Percentiles rank a stretch among this genome's conserved stretches.
phyloP scores from a whole-genome alignment of 1,284 basidiomycete genomes.

The Ganoderma boninense region DNA sequence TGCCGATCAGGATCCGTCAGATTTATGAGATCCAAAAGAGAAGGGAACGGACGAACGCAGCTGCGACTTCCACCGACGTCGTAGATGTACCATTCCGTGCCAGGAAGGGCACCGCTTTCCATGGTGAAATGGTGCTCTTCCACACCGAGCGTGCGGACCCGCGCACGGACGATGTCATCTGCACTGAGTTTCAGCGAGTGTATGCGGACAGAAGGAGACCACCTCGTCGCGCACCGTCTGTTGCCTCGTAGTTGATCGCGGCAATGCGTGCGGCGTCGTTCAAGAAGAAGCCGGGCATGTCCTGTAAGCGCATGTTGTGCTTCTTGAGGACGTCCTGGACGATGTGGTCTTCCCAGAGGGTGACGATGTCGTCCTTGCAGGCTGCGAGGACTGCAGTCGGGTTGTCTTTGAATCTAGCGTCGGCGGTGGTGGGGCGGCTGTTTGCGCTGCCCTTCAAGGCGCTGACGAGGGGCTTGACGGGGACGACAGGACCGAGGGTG shows the following conservation, averaged over 20 bases:
- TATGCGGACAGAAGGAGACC: neutral
- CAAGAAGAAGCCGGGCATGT: slow-evolving; percentile 68
- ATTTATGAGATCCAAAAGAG: slow-evolving; percentile 7
- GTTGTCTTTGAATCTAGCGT: slow-evolving; percentile 32
- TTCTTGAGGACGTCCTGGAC: slow-evolving; percentile 57
- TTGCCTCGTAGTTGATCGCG: slow-evolving; percentile 56
- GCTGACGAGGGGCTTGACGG: slow-evolving; percentile 23
- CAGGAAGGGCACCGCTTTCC: slow-evolving; percentile 50
- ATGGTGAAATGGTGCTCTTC: slow-evolving; percentile 71
- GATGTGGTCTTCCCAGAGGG: slow-evolving; percentile 63
- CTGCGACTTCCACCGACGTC: slow-evolving; percentile 72
- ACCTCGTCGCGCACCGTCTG: slow-evolving; percentile 47
- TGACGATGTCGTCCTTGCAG: slow-evolving; percentile 52
- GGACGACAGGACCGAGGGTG: slow-evolving; percentile 16
- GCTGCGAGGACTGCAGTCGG: slow-evolving; percentile 40
- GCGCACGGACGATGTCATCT: slow-evolving; percentile 70
- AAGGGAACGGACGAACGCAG: slow-evolving; percentile 43
- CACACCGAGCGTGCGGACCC: slow-evolving; percentile 67
- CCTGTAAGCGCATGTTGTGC: slow-evolving; percentile 56
- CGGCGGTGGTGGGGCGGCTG: slow-evolving; percentile 31
- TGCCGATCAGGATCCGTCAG: slow-evolving; percentile 1
- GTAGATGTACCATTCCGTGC: slow-evolving; percentile 70
- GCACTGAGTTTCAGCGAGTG: neutral
- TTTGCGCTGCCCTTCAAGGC: slow-evolving; percentile 23
- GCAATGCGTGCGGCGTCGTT: slow-evolving; percentile 68